Evolutionary conservation across 139 green algal species (phyloP).

Genomic region (Nannochloris sp.): DNA sequence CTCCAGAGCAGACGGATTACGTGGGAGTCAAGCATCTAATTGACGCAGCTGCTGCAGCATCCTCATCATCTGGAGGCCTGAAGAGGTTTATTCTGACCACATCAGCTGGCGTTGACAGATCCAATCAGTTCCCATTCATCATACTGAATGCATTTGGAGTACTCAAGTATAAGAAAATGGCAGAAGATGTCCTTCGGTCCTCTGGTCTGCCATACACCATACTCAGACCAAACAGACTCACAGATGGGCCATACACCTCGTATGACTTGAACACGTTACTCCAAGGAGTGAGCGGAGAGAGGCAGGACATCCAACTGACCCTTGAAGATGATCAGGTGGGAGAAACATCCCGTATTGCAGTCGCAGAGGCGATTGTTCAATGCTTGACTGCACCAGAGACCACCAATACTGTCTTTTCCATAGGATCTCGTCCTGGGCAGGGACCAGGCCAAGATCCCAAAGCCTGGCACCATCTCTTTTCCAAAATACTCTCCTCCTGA

Average conservation of each 20-base stretch:
- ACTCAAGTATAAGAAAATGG: conserved; percentile 80
- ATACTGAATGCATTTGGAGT: conserved; percentile 94
- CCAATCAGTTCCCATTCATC: conserved; percentile 53
- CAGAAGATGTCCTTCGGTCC: conserved; percentile 54
- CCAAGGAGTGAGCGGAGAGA: conserved; percentile 39
- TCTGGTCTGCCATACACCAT: conserved; percentile 86
- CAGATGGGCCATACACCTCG: conserved; percentile 93
- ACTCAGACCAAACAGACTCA: conserved; percentile 78
- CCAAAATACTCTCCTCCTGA: too few species aligned
- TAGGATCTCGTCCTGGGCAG: conserved; percentile 49
- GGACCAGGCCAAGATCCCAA: conserved; percentile 49
- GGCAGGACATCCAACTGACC: conserved; percentile 42
- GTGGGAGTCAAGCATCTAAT: conserved; percentile 71
- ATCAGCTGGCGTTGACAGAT: conserved; percentile 75
- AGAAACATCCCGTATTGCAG: conserved; percentile 64
- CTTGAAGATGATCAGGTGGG: conserved; percentile 48
- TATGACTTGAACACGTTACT: conserved; percentile 97
- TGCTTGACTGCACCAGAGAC: conserved; percentile 28
- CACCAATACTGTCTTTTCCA: conserved; percentile 34
- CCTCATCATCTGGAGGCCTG: conserved; percentile 8
- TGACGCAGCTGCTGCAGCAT: conserved; percentile 9
- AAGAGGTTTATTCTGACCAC: conserved; percentile 81
- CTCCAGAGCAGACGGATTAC: conserved; percentile 65
- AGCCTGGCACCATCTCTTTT: conserved; percentile 47
- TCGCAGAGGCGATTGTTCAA: conserved; percentile 72